Evolutionary conservation across 352 stramenopile species (phyloP).

Genomic region (Globisporangium recalcitrans): DNA sequence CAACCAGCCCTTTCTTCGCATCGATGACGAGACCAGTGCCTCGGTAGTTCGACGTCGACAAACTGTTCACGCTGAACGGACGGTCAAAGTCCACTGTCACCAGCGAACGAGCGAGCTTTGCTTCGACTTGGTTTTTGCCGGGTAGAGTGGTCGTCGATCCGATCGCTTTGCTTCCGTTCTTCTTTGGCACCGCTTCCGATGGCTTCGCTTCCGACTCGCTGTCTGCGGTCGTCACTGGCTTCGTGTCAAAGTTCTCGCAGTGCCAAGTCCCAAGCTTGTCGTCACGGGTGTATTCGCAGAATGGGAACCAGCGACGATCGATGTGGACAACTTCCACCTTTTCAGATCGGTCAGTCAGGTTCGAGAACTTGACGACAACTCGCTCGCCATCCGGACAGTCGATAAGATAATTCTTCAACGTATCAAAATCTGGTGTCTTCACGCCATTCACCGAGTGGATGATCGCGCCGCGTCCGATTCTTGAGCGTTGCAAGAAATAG

Average conservation of each 20-base stretch:
- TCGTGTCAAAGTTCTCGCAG: conserved; percentile 52
- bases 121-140: conserved; percentile 77
- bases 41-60: conserved; percentile 82
- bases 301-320: conserved; percentile 90
- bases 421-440: conserved; percentile 79
- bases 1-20: conserved; percentile 77
- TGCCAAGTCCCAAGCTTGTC: conserved; percentile 78
- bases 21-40: conserved; percentile 88
- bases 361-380: conserved; percentile 82
- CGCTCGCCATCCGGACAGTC: conserved; percentile 74
- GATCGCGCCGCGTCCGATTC: conserved; percentile 77
- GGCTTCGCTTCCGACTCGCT: conserved; percentile 12
- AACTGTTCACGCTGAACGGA: conserved; percentile 82
- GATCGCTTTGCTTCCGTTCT: conserved; percentile 31
- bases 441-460: conserved; percentile 86
- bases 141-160: conserved; percentile 78
- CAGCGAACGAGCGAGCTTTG: conserved; percentile 76
- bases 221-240: conserved; percentile 6
- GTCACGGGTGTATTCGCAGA: conserved; percentile 76
- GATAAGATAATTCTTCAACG: conserved; percentile 74
- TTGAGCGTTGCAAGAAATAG: conserved; percentile 87
- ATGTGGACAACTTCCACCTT: conserved; percentile 86
- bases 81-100: conserved; percentile 84
- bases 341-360: conserved; percentile 67
- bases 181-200: conserved; percentile 12